Conservation (phyloP, 768 basidiomycete species). For the Jaapia argillacea region DNA sequence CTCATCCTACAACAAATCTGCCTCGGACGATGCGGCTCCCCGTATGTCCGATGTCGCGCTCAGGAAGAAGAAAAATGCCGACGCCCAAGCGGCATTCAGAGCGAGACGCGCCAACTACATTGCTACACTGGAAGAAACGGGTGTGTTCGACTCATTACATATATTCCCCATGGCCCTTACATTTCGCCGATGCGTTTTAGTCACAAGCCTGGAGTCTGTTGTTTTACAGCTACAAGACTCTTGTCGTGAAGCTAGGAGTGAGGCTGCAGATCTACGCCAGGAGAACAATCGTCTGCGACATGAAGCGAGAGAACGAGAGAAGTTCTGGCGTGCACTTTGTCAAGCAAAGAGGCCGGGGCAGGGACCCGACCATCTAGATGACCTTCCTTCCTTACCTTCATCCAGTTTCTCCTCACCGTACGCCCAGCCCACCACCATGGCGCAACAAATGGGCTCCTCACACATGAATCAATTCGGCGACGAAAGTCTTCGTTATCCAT, state of each 20-base stretch:
- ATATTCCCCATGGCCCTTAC: conserved; percentile 5
- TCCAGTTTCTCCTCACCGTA: conserved; percentile 15
- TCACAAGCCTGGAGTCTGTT: conserved; percentile 78
- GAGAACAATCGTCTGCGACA: conserved; percentile 57
- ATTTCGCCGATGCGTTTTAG: conserved; percentile 32
- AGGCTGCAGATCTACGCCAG: conserved; percentile 51
- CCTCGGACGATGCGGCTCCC: conserved; percentile 26
- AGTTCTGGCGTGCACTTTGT: conserved; percentile 61
- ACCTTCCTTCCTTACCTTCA: conserved; percentile 14
- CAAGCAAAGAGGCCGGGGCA: conserved; percentile 51
- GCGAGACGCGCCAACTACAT: conserved; percentile 80
- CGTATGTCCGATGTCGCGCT: conserved; percentile 59
- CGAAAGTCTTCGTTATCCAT: conserved; percentile 25
- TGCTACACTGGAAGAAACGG: conserved; percentile 77
- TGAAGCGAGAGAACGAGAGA: conserved; percentile 64
- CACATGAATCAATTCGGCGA: background rate
- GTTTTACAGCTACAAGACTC: conserved; percentile 79
- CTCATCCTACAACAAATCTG: conserved; percentile 22
- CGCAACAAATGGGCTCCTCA: too few species aligned
- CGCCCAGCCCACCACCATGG: conserved; percentile 33
- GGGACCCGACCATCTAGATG: conserved; percentile 35
- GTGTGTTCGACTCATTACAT: conserved; percentile 14
- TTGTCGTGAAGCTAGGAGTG: conserved; percentile 54
- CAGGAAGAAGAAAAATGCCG: conserved; percentile 84
- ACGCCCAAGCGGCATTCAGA: conserved; percentile 81